Percentiles rank a stretch among this genome's conserved stretches.
phyloP scores from a whole-genome alignment of 495 filamentous ascomycete species.

The Sporormia fimetaria region DNA sequence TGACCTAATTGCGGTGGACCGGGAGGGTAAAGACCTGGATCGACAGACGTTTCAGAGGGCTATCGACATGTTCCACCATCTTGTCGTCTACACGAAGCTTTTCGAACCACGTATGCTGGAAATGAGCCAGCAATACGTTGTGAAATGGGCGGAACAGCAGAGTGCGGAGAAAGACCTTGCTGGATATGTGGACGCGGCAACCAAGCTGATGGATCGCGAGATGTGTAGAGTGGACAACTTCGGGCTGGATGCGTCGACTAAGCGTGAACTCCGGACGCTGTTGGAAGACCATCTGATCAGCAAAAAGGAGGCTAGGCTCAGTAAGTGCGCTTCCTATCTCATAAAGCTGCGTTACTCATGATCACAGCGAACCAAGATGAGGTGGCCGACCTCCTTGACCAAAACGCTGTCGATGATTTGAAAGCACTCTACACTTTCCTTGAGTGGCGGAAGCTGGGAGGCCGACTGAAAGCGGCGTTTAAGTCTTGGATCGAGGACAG shows the following conservation, averaged over 20 bases:
- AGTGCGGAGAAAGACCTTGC: constrained; percentile 47
- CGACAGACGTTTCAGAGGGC: constrained; percentile 51
- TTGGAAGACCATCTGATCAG: constrained; percentile 58
- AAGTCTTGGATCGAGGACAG: constrained; percentile 63
- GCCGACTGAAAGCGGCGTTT: constrained; percentile 58
- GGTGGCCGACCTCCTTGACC: constrained; percentile 56
- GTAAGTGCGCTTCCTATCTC: constrained; percentile 13
- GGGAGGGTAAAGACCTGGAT: constrained; percentile 44
- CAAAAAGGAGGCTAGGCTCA: constrained; percentile 38
- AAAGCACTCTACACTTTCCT: constrained; percentile 69
- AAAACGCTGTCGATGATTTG: constrained; percentile 53
- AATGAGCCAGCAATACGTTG: constrained; percentile 53
- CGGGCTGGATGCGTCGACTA: constrained; percentile 70
- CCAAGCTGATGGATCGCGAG: constrained; percentile 56
- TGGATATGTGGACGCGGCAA: constrained; percentile 57
- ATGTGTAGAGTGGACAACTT: constrained; percentile 62
- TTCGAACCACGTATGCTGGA: constrained; percentile 68
- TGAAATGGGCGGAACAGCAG: constrained; percentile 51
- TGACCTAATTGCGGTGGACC: constrained; percentile 61
- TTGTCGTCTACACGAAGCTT: constrained; percentile 61
- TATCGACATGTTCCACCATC: constrained; percentile 67
- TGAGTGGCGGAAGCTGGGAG: constrained; percentile 49
- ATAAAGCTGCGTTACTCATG: neutral
- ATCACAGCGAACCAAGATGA: constrained; percentile 33
- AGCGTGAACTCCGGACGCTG: constrained; percentile 56